Evolutionary conservation across 1,139 yeast species (phyloP).

Genomic region (Taphrina deformans): DNA sequence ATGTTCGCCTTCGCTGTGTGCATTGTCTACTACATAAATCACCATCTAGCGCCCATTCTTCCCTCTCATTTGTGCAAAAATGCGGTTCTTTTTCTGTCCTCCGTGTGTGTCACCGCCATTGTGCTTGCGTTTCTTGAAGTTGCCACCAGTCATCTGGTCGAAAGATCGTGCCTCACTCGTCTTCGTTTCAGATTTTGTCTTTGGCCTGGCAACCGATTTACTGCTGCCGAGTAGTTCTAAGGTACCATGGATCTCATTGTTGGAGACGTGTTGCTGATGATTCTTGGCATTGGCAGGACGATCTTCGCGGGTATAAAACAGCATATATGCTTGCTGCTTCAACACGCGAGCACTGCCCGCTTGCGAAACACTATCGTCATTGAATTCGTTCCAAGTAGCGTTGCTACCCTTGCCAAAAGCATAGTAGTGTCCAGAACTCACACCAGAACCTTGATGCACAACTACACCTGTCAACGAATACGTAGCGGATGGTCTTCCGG

Average conservation of each 20-base stretch:
- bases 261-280: not conserved
- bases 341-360: constrained; percentile 73
- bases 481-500: constrained; percentile 51
- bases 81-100: constrained; percentile 11
- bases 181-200: not conserved
- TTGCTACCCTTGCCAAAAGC: constrained; percentile 91
- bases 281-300: not conserved
- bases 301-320: constrained; percentile 55
- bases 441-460: constrained; percentile 91
- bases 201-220: not conserved
- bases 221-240: not conserved
- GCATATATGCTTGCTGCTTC: constrained; percentile 84
- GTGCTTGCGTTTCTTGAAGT: constrained; percentile 16
- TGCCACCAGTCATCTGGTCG: constrained; percentile 16
- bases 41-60: not conserved
- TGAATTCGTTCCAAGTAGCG: constrained; percentile 88
- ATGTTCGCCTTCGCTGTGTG: not conserved
- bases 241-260: not conserved
- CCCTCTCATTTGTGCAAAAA: constrained; percentile 10
- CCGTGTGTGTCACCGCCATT: not conserved
- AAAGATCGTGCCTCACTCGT: not conserved
- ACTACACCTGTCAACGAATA: constrained; percentile 83
- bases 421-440: constrained; percentile 89
- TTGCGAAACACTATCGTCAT: constrained; percentile 81
- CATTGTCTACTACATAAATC: no score